Evolutionary conservation across 257 asterid genomes (phyloP).

Genomic region (Gentiana macrophylla): DNA sequence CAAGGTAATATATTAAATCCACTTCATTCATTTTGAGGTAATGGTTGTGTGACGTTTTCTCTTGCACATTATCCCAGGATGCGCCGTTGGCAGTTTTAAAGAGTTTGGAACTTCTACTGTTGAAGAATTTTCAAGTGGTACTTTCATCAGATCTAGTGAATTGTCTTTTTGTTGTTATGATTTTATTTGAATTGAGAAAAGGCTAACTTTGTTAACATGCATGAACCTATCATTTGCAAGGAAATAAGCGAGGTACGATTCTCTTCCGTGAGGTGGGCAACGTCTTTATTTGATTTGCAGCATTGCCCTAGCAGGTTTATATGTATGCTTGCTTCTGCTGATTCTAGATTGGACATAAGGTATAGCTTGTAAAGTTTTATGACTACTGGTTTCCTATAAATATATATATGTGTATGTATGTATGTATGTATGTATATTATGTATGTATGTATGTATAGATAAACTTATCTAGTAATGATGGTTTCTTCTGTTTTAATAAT

Average conservation of each 20-base stretch:
- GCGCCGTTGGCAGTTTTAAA: slow-evolving; percentile 63
- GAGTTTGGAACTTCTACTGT: slow-evolving; percentile 70
- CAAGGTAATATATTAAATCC: slow-evolving; percentile 37
- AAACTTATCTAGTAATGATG: too few relatives aligned
- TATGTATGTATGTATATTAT: too few relatives aligned
- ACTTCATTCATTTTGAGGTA: slow-evolving; percentile 7
- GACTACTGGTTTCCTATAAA: not conserved
- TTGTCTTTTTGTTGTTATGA: slow-evolving; percentile 14
- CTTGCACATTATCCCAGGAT: slow-evolving; percentile 37
- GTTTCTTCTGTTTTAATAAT: too few relatives aligned
- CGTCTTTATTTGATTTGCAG: slow-evolving; percentile 64
- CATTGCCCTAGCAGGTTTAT: slow-evolving; percentile 96
- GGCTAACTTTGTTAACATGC: slow-evolving; percentile 1
- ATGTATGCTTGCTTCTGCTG: slow-evolving; percentile 95
- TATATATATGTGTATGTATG: not conserved
- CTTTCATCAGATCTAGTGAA: slow-evolving; percentile 9
- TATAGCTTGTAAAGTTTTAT: slow-evolving; percentile 16
- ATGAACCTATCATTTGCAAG: slow-evolving; percentile 27
- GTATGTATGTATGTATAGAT: too few relatives aligned
- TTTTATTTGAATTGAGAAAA: slow-evolving; percentile 5
- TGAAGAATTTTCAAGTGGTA: slow-evolving; percentile 77
- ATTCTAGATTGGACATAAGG: slow-evolving; percentile 91
- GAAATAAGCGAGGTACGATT: slow-evolving; percentile 98
- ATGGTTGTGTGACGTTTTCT: slow-evolving; percentile 6
- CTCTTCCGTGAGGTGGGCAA: slow-evolving; percentile 97